Evolutionary conservation across 2,329 filamentous ascomycete genomes (phyloP).

Genomic region (Pyrenophora teres): DNA sequence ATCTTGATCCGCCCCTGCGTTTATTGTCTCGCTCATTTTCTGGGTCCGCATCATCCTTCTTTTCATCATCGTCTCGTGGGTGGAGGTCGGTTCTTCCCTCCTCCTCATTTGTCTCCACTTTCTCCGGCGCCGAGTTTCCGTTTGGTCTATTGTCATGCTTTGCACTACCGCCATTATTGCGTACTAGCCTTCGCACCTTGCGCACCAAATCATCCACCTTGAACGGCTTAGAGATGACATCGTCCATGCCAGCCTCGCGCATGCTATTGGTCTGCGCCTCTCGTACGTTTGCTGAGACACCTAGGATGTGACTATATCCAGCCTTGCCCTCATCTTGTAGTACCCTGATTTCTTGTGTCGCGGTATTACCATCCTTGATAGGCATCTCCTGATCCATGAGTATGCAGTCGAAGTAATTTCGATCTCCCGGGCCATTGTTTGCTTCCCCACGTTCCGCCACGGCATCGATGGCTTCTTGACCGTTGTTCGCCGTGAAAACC

Average conservation of each 20-base stretch:
- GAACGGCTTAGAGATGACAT: constrained; percentile 48
- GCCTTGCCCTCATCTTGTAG: constrained; percentile 42
- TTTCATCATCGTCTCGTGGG: not conserved
- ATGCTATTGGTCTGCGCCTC: constrained; percentile 42
- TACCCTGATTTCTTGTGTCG: constrained; percentile 47
- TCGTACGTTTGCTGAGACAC: constrained; percentile 48
- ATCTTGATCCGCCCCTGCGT: constrained; percentile 13
- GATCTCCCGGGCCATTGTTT: constrained; percentile 15
- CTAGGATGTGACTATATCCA: constrained; percentile 43
- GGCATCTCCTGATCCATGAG: constrained; percentile 55
- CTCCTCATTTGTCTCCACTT: not conserved
- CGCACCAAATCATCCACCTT: constrained; percentile 44
- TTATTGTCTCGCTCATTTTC: constrained; percentile 6
- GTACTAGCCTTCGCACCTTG: constrained; percentile 32
- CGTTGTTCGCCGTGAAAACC: constrained; percentile 51
- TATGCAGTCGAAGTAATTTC: constrained; percentile 48
- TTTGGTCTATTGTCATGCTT: constrained; percentile 11
- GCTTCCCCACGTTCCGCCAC: constrained; percentile 37
- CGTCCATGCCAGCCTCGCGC: constrained; percentile 46
- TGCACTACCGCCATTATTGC: constrained; percentile 10
- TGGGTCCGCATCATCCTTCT: not conserved
- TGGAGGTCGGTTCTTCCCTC: not conserved
- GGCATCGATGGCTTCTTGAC: constrained; percentile 51
- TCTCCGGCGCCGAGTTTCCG: not conserved
- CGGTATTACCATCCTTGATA: constrained; percentile 50